Percentiles rank a stretch among this genome's conserved stretches.
These are phyloP conservation scores for Perilla frutescens DNA, from an alignment of 257 asterid genomes.

Conservation along the genomic window DNA sequence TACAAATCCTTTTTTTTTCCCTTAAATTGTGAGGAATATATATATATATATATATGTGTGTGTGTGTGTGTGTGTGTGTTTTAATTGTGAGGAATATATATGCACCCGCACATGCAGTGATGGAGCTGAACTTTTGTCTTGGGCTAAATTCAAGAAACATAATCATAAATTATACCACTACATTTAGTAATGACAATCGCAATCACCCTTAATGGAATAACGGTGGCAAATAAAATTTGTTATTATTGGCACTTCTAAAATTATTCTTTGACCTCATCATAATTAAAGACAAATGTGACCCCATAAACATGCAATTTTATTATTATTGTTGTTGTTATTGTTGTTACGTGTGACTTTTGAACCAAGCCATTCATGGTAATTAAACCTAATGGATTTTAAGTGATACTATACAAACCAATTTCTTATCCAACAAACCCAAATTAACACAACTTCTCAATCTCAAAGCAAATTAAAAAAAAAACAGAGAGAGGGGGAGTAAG, in stretches of 20 bases:
- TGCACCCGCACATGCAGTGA: not conserved
- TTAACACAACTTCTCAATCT: too few relatives aligned
- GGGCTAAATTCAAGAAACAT: conserved; percentile 38
- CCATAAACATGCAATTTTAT: too few relatives aligned
- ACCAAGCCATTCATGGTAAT: too few relatives aligned
- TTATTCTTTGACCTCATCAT: conserved; percentile 36
- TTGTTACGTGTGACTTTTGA: too few relatives aligned
- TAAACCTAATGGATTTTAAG: too few relatives aligned
- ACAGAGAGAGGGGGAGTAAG: too few relatives aligned
- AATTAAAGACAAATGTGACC: not conserved
- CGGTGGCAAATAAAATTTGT: conserved; percentile 15
- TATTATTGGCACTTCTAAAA: not conserved
- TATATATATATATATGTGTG: too few relatives aligned
- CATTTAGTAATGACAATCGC: conserved; percentile 32
- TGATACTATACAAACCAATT: too few relatives aligned
- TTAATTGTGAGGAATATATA: not conserved
- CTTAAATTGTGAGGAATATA: not conserved
- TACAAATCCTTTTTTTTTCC: not conserved
- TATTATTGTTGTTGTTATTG: too few relatives aligned
- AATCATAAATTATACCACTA: conserved; percentile 41
- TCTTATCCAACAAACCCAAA: too few relatives aligned
- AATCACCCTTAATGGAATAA: conserved; percentile 29
- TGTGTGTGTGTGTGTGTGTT: too few relatives aligned
- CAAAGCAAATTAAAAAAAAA: too few relatives aligned
- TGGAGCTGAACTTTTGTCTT: conserved; percentile 3